A percentile compares a stretch with the other conserved stretches of the same genome.
Conservation (phyloP, 345 rosid genomes). For the Acer saccharum region DNA sequence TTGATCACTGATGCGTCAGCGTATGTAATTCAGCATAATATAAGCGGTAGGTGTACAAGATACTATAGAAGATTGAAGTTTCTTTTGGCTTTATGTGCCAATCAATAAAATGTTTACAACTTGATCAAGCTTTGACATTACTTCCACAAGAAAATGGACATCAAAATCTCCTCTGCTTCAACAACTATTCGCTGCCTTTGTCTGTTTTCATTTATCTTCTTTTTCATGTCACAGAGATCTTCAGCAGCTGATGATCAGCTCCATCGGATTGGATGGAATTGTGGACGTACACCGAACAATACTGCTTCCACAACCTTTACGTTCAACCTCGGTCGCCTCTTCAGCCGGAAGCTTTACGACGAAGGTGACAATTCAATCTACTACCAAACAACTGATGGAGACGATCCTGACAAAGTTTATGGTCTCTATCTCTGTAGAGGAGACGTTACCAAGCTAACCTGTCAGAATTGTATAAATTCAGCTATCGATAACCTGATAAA, state of each 20-base stretch:
- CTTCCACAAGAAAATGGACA: neutral
- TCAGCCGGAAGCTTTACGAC: neutral
- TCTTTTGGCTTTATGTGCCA: no score
- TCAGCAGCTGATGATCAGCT: neutral
- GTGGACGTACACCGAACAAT: neutral
- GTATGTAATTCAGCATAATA: no score
- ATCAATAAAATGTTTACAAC: no score
- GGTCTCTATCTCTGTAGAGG: conserved; percentile 26
- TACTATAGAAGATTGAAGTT: no score
- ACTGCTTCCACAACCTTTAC: neutral
- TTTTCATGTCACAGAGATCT: neutral
- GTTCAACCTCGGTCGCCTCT: neutral
- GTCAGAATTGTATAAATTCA: conserved; percentile 17
- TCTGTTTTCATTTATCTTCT: neutral
- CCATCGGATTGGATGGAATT: neutral
- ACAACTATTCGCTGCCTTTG: neutral
- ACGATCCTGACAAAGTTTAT: conserved; percentile 10
- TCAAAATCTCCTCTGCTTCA: neutral
- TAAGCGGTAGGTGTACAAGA: no score
- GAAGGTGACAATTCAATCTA: neutral
- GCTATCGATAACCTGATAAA: conserved; percentile 5
- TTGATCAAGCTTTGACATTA: no score
- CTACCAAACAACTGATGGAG: conserved; percentile 6
- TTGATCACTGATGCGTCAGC: no score
- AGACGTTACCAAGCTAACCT: neutral